Evolutionary conservation across 768 basidiomycete genomes (phyloP).

Genomic region (Cystofilobasidium ferigula): DNA sequence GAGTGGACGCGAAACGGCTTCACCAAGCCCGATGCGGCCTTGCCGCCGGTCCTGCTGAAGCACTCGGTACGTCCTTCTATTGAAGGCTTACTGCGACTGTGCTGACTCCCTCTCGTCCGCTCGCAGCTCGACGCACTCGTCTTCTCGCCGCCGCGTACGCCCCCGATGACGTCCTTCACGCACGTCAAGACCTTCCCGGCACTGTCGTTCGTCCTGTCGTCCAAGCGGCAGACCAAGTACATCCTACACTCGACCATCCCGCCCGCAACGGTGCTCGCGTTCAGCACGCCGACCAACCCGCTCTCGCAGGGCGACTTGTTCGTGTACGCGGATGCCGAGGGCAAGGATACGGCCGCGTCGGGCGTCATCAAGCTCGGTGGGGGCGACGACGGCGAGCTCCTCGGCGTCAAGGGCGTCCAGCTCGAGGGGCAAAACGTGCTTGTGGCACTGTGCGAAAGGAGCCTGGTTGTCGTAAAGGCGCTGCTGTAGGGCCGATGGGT

Average conservation of each 20-base stretch:
- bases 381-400: slow-evolving; percentile 53
- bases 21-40: neutral
- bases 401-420: slow-evolving; percentile 58
- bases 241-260: slow-evolving; percentile 55
- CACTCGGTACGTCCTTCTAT: slow-evolving; percentile 7
- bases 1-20: slow-evolving; percentile 9
- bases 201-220: slow-evolving; percentile 83
- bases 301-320: slow-evolving; percentile 65
- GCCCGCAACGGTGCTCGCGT: slow-evolving; percentile 51
- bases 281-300: slow-evolving; percentile 48
- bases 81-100: neutral
- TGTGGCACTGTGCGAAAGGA: slow-evolving; percentile 62
- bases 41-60: slow-evolving; percentile 17
- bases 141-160: slow-evolving; percentile 33
- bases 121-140: slow-evolving; percentile 46
- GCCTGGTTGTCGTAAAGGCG: slow-evolving; percentile 47
- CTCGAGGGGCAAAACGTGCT: slow-evolving; percentile 38
- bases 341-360: slow-evolving; percentile 44
- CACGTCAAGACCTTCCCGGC: slow-evolving; percentile 80
- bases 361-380: slow-evolving; percentile 65
- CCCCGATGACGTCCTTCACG: slow-evolving; percentile 29
- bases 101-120: neutral
- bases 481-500: slow-evolving; percentile 28
- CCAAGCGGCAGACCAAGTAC: slow-evolving; percentile 80
- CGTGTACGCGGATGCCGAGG: slow-evolving; percentile 55